phyloP scores from a whole-genome alignment of 306 rosid species.

The Begonia peltatifolia region DNA sequence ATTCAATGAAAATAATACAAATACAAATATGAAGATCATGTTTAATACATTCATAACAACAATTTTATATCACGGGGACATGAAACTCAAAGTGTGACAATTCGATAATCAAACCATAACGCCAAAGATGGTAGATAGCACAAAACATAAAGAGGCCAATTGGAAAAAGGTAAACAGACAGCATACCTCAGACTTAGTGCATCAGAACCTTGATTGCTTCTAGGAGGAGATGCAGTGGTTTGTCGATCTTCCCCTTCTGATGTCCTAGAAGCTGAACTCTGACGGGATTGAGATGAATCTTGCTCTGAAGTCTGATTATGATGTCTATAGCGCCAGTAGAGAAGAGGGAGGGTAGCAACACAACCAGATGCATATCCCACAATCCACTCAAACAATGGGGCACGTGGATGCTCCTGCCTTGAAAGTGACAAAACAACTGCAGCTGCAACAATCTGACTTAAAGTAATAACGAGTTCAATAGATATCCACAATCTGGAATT shows the following conservation, averaged over 20 bases:
- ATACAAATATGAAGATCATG: too few relatives aligned
- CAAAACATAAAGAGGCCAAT: conserved; percentile 3
- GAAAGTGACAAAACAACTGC: conserved; percentile 67
- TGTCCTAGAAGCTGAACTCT: conserved; percentile 49
- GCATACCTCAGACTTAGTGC: conserved; percentile 56
- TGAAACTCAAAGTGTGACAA: too few relatives aligned
- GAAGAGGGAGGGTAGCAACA: conserved; percentile 83
- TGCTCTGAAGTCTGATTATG: conserved; percentile 61
- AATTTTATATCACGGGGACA: too few relatives aligned
- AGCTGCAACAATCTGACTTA: conserved; percentile 83
- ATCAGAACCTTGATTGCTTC: conserved; percentile 36
- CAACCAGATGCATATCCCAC: conserved; percentile 90
- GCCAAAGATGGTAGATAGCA: too few relatives aligned
- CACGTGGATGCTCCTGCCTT: conserved; percentile 57
- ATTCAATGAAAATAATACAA: too few relatives aligned
- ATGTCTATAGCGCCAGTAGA: conserved; percentile 83
- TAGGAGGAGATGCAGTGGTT: conserved; percentile 27
- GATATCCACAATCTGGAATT: conserved; percentile 94
- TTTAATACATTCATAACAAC: too few relatives aligned
- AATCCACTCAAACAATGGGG: conserved; percentile 83
- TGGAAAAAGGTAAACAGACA: neutral
- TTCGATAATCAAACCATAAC: too few relatives aligned
- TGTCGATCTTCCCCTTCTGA: conserved; percentile 59
- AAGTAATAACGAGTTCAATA: conserved; percentile 60
- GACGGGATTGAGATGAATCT: conserved; percentile 53